Conservation (phyloP, 306 rosid species). For the Dryas alaskensis region DNA sequence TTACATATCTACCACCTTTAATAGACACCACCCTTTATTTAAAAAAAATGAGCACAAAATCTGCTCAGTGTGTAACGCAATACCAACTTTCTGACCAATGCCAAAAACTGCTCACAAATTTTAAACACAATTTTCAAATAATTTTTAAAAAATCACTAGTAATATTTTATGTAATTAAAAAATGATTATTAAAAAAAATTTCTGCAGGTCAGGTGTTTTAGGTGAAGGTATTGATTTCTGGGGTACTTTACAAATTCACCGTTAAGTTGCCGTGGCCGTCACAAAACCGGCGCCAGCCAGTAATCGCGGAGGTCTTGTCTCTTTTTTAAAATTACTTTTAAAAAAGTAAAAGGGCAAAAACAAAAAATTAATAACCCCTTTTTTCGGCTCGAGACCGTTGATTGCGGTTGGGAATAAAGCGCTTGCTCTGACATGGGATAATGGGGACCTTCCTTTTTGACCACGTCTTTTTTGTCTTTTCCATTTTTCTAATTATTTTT, state of each 20-base stretch:
- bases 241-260: constrained; percentile 10
- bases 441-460: constrained; percentile 46
- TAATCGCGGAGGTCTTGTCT: constrained; percentile 48
- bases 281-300: constrained; percentile 52
- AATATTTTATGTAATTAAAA: no score
- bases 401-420: constrained; percentile 99
- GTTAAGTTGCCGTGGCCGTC: constrained; percentile 41
- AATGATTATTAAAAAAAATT: no score
- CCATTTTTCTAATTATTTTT: constrained; percentile 17
- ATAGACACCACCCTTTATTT: neutral
- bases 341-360: neutral
- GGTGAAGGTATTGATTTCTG: neutral
- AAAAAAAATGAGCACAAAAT: neutral
- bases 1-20: neutral
- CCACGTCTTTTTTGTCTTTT: constrained; percentile 35
- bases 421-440: constrained; percentile 42
- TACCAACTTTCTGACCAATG: neutral
- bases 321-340: constrained; percentile 19
- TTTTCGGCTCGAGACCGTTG: constrained; percentile 80
- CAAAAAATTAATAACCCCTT: constrained; percentile 2
- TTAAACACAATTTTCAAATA: no score
- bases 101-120: no score
- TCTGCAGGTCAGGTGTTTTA: neutral
- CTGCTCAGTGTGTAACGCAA: neutral
- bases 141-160: no score